These are phyloP conservation scores for Clonostachys rhizophaga DNA, from an alignment of 2,329 filamentous ascomycete species.

Conservation along the genomic window DNA sequence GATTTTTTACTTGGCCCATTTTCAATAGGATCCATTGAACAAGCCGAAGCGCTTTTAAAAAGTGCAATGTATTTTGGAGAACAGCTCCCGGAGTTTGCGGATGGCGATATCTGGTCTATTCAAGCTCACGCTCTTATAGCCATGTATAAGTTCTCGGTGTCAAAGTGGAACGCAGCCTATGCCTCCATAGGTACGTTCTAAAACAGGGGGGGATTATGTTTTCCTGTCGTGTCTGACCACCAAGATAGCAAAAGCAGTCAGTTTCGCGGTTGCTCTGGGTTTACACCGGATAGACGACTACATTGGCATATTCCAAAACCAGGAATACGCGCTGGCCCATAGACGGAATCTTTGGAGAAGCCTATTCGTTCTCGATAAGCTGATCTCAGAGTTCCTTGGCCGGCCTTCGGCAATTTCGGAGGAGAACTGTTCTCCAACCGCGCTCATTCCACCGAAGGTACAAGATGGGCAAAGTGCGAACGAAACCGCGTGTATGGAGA, in stretches of 20 bases:
- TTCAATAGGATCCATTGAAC: too few species aligned
- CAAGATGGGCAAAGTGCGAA: neutral
- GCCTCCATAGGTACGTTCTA: neutral
- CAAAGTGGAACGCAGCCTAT: neutral
- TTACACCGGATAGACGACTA: too few species aligned
- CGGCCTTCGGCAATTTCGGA: slow-evolving; percentile 58
- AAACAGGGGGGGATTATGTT: too few species aligned
- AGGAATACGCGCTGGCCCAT: neutral
- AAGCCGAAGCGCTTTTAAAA: too few species aligned
- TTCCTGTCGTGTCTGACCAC: too few species aligned
- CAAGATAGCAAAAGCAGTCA: too few species aligned
- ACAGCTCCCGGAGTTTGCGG: too few species aligned
- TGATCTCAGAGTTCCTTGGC: slow-evolving; percentile 58
- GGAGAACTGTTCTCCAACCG: neutral
- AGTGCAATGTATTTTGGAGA: too few species aligned
- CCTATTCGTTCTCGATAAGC: slow-evolving; percentile 59
- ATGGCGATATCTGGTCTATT: neutral
- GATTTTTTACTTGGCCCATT: too few species aligned
- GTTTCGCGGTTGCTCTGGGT: too few species aligned
- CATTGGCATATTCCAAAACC: too few species aligned
- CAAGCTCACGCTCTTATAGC: neutral
- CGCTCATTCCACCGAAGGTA: neutral
- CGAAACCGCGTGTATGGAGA: neutral
- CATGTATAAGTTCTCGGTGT: neutral
- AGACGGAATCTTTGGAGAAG: slow-evolving; percentile 55